phyloP scores from a whole-genome alignment of 2,329 filamentous ascomycete genomes.

The Sclerotinia subarctica region DNA sequence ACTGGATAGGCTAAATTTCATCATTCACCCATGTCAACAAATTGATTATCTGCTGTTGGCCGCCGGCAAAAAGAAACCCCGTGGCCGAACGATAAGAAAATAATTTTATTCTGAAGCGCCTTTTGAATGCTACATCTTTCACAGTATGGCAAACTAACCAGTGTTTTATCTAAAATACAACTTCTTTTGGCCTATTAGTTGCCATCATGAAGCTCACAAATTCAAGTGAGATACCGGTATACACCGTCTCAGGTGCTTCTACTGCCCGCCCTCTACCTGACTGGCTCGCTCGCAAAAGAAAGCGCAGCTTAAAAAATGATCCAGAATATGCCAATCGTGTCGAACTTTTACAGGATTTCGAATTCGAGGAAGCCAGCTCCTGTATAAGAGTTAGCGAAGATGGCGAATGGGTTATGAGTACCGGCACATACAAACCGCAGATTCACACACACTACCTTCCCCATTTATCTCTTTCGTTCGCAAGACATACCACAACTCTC shows the following conservation, averaged over 20 bases:
- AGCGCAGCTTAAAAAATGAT: slow-evolving; percentile 88
- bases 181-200: background rate
- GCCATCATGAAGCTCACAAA: slow-evolving; percentile 74
- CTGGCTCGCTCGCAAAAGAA: slow-evolving; percentile 88
- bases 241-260: slow-evolving; percentile 89
- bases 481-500: slow-evolving; percentile 84
- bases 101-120: slow-evolving; percentile 15
- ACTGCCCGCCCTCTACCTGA: slow-evolving; percentile 86
- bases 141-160: slow-evolving; percentile 9
- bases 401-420: slow-evolving; percentile 96
- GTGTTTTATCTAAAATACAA: background rate
- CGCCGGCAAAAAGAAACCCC: background rate
- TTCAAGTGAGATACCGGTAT: slow-evolving; percentile 80
- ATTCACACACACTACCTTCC: slow-evolving; percentile 96
- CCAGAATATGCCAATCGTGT: slow-evolving; percentile 90
- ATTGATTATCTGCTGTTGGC: background rate
- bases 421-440: slow-evolving; percentile 73
- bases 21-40: background rate
- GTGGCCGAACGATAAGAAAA: slow-evolving; percentile 15
- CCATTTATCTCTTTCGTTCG: slow-evolving; percentile 88
- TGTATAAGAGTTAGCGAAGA: slow-evolving; percentile 91
- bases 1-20: background rate
- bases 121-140: slow-evolving; percentile 1
- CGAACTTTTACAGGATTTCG: slow-evolving; percentile 94
- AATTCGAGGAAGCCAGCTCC: slow-evolving; percentile 91